These are phyloP conservation scores for Arthroderma sp. DNA, from an alignment of 2,329 filamentous ascomycete genomes.

Conservation along the genomic window DNA sequence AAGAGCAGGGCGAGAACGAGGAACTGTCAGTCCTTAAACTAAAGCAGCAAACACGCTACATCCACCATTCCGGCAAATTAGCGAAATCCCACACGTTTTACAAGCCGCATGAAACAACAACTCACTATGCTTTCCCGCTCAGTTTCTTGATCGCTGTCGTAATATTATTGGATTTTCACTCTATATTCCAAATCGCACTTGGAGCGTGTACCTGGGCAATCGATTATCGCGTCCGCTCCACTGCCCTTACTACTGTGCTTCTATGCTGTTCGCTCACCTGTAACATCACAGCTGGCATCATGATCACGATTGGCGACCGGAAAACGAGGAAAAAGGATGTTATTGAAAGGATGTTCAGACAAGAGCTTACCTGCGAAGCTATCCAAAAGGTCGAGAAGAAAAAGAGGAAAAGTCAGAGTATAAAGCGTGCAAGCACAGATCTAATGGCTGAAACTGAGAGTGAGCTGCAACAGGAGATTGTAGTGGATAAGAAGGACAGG, in stretches of 20 bases:
- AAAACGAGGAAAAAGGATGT: conserved; percentile 77
- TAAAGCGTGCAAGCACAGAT: conserved; percentile 22
- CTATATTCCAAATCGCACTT: conserved; percentile 64
- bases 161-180: conserved; percentile 67
- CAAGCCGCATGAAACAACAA: conserved; percentile 74
- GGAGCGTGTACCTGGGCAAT: conserved; percentile 70
- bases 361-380: conserved; percentile 57
- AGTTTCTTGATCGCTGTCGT: conserved; percentile 62
- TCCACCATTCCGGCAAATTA: conserved; percentile 68
- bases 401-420: conserved; percentile 28
- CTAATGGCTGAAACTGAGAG: neutral
- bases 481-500: neutral
- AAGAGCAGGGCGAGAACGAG: conserved; percentile 27
- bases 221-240: conserved; percentile 53
- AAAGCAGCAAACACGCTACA: conserved; percentile 54
- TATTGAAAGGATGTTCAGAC: conserved; percentile 59
- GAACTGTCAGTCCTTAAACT: conserved; percentile 51
- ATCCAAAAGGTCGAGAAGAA: conserved; percentile 45
- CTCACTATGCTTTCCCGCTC: conserved; percentile 67
- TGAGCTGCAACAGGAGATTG: conserved; percentile 2
- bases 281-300: conserved; percentile 62
- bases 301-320: conserved; percentile 65
- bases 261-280: conserved; percentile 65
- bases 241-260: conserved; percentile 66
- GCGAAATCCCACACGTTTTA: conserved; percentile 77